Base-by-base conservation (phyloP, 352 stramenopile genomes). In the Peronospora tabacina region DNA sequence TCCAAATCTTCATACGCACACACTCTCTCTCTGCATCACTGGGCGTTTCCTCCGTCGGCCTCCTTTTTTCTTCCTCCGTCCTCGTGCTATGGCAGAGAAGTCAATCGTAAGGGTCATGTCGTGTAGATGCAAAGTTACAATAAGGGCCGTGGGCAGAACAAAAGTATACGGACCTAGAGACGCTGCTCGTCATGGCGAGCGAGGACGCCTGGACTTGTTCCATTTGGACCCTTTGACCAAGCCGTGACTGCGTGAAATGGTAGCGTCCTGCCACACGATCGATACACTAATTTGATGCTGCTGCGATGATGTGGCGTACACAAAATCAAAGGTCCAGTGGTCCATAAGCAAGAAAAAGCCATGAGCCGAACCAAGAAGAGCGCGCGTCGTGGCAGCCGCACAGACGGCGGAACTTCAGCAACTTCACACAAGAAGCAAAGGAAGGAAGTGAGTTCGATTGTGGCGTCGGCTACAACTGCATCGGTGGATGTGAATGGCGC, bases 281-380 rank as follows among this genome's bases (percentile, higher is more conserved):
- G 28, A 1, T 7, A 53, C 51, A 58, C 45, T 1, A 53, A 44
- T 39, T 39, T 17, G 22, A 56, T 37, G 30, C n/a, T n/a, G n/a
- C n/a, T n/a, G n/a, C n/a, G n/a, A 36, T 11, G 10, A 15, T 16
- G 30, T 36, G 30, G 11, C 16, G 30, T 5, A 36, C 30, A 36
- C 2, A 1, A 36, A n/a, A 35, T 15, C n/a, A n/a, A n/a, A n/a
- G n/a, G n/a, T 29, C 7, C 4, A 22, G 2, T 22, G 20, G 20
- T 4, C 4, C 2, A 22, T 22, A 22, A 22, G 5, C 22, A 26
- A 26, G 22, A 58, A 38, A 39, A 62, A 47, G 42, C 41, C n/a
- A 83, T 83, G 72, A 68, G 58, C 37, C 66, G 70, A 35, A 69
- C 58, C 26, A 81, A 79, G 61, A 66, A 81, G 54, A 58, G 47